These are phyloP conservation scores for Pyrrhoderma noxium DNA, from an alignment of 1,284 basidiomycete species.

Conservation along the genomic window DNA sequence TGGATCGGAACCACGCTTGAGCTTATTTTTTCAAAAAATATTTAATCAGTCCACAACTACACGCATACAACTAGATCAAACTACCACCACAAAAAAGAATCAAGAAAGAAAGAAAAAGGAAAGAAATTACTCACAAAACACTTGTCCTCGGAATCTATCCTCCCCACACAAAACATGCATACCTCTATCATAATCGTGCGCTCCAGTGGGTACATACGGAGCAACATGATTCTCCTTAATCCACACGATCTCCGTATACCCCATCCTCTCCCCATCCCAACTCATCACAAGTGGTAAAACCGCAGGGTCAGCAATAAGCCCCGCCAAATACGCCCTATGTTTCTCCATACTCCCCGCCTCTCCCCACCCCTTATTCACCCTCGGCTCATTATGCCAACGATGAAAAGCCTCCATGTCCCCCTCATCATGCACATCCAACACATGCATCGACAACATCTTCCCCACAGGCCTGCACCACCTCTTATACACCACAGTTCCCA, in stretches of 20 bases:
- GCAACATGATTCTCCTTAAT: constrained; percentile 44
- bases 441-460: constrained; percentile 37
- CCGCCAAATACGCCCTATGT: constrained; percentile 39
- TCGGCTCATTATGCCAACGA: constrained; percentile 45
- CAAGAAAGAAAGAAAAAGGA: too few relatives aligned
- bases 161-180: constrained; percentile 45
- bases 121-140: constrained; percentile 29
- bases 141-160: constrained; percentile 37
- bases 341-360: constrained; percentile 42
- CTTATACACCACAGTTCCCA: constrained; percentile 40
- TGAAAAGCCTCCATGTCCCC: constrained; percentile 43
- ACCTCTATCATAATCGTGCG: constrained; percentile 44
- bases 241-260: constrained; percentile 47
- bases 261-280: constrained; percentile 48
- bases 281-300: constrained; percentile 41
- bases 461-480: constrained; percentile 39
- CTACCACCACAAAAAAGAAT: too few relatives aligned
- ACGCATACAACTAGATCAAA: too few relatives aligned
- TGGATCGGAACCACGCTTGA: constrained; percentile 38
- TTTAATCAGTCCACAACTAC: background rate
- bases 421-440: constrained; percentile 35
- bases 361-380: constrained; percentile 44
- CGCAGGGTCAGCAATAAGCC: constrained; percentile 34
- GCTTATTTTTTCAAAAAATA: too few relatives aligned
- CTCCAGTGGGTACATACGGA: constrained; percentile 32